A percentile compares a stretch with the other conserved stretches of the same genome.
phyloP scores from a whole-genome alignment of 2,329 filamentous ascomycete species.

The Alternaria arbusti region DNA sequence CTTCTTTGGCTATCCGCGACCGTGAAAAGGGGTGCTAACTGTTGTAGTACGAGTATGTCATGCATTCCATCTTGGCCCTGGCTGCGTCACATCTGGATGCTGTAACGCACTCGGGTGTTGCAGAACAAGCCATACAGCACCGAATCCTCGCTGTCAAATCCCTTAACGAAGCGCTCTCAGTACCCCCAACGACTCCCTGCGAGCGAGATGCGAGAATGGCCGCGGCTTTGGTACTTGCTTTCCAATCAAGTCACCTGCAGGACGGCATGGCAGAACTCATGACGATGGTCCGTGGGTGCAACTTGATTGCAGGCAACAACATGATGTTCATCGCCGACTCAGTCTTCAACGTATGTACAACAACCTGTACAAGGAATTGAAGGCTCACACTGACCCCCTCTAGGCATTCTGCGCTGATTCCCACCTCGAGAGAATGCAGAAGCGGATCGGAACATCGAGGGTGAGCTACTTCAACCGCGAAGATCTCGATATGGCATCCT shows the following conservation, averaged over 20 bases:
- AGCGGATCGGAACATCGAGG: slow-evolving; percentile 27
- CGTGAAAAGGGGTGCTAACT: slow-evolving; percentile 9
- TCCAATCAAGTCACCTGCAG: slow-evolving; percentile 47
- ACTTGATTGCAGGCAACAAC: slow-evolving; percentile 42
- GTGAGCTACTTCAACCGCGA: slow-evolving; percentile 28
- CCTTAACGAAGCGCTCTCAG: slow-evolving; percentile 47
- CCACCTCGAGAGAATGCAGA: slow-evolving; percentile 42
- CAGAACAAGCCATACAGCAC: slow-evolving; percentile 66
- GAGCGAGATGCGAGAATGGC: slow-evolving; percentile 49
- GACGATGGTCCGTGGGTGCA: slow-evolving; percentile 48
- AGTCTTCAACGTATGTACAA: slow-evolving; percentile 36
- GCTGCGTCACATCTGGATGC: slow-evolving; percentile 69
- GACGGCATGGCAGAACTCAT: slow-evolving; percentile 47
- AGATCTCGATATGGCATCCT: slow-evolving; percentile 39
- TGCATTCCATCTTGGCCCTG: slow-evolving; percentile 73
- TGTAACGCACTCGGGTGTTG: slow-evolving; percentile 57
- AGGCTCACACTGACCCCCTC: not conserved
- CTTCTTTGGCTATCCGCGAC: not conserved
- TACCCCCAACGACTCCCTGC: slow-evolving; percentile 37
- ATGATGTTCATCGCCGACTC: slow-evolving; percentile 27
- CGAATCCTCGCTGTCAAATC: slow-evolving; percentile 68
- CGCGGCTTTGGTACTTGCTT: slow-evolving; percentile 45
- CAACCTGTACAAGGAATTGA: not conserved
- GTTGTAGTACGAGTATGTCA: slow-evolving; percentile 67
- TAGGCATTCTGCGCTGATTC: slow-evolving; percentile 40